These are phyloP conservation scores for Hericium rajendrae DNA, from an alignment of 768 basidiomycete genomes.

Conservation along the genomic window DNA sequence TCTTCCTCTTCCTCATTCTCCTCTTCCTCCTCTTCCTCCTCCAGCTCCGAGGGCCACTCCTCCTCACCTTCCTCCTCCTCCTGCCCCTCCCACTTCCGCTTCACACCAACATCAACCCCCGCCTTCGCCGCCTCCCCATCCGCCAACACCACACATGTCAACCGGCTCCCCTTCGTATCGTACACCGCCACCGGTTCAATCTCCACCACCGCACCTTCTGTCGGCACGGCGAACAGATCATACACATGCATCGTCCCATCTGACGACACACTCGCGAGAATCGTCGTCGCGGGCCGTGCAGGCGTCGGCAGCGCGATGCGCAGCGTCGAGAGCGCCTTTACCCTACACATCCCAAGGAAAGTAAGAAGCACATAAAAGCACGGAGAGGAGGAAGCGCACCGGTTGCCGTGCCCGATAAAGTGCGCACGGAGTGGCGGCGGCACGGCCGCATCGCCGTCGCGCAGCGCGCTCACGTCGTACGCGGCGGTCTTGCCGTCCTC, in stretches of 20 bases:
- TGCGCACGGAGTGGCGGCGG: conserved; percentile 54
- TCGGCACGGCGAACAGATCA: conserved; percentile 49
- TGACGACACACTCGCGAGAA: conserved; percentile 75
- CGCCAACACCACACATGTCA: conserved; percentile 65
- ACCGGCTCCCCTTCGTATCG: conserved; percentile 76
- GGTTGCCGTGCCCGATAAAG: conserved; percentile 75
- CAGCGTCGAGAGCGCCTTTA: conserved; percentile 72
- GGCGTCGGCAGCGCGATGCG: conserved; percentile 43
- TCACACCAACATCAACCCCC: conserved; percentile 4
- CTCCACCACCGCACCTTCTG: conserved; percentile 13
- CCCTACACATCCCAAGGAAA: conserved; percentile 31
- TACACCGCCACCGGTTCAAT: conserved; percentile 56
- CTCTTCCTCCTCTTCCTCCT: conserved; percentile 22
- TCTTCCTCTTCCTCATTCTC: conserved; percentile 17
- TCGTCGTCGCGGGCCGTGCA: conserved; percentile 37
- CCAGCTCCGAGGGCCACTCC: conserved; percentile 20
- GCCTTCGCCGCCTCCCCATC: conserved; percentile 29
- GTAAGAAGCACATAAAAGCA: conserved; percentile 2
- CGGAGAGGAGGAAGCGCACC: conserved; percentile 38
- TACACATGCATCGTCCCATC: conserved; percentile 81
- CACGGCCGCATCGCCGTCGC: conserved; percentile 24
- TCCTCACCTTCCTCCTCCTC: conserved; percentile 25
- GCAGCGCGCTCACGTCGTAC: conserved; percentile 43
- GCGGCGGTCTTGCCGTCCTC: conserved; percentile 86
- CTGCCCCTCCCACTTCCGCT: conserved; percentile 31